Evolutionary conservation across 2,329 filamentous ascomycete species (phyloP), one percentile per base, ranked within the genome.

Genomic region (Cucurbitaria berberidis): DNA sequence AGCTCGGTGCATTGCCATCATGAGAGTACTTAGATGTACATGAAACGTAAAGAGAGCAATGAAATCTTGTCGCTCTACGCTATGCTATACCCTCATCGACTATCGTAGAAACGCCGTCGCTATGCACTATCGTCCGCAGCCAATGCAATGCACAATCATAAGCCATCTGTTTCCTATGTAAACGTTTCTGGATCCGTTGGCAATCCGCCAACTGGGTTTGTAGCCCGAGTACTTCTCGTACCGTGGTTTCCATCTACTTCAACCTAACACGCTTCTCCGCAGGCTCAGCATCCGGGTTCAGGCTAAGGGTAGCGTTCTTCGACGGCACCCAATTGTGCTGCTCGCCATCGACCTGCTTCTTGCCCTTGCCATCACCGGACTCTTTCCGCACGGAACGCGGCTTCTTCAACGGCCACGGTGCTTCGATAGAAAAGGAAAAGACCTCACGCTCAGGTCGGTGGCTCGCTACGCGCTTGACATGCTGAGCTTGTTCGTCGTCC

Each of bases 361-460:
- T 10, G 19, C 55, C 49, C 5, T 47, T 32, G 11, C 8, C 27
- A 3, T 24, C 16, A 4, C 46, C 16, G 15, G 36, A 39, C 13
- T 24, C 11, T 2, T 50, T 55, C 8, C 15, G 47, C 2, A 57
- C 48, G 2, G 57, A 64, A 4, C 40, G 32, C 4, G 61, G 57
- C 21, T 62, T 55, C 30, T 69, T 68, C n/a, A 68, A 19, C 15
- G 54, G 59, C 53, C 66, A 66, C 0, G 73, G 72, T 11, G 70
- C 70, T 40, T 73, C 68, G 18, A 75, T 69, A 1, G 71, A 72
- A 27, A 75, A 71, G 0, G 72, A 73, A 42, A 75, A 68, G 18
- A 75, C 54, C 38, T 75, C 69, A 11, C 69, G 57, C 5, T 71
- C 58, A 1, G 62, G 49, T 19, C 53, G 58, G 22, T 60, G 62